Base-by-base conservation (phyloP, 1,139 yeast species). In the Zygoascus hellenicus region DNA sequence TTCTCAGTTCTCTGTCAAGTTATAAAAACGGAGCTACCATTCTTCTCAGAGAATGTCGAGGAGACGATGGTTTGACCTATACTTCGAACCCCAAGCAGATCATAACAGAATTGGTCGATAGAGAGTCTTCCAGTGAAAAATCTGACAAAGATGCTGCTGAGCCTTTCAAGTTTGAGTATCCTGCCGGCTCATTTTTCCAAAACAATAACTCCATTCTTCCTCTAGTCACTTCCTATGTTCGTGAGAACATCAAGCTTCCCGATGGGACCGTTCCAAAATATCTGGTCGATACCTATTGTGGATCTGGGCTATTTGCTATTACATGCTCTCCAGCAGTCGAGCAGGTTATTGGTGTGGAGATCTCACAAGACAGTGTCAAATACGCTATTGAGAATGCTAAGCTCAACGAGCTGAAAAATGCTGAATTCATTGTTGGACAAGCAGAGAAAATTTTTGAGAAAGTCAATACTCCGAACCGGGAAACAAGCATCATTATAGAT, bases 251-350 rank as follows among this genome's bases (percentile, higher is more conserved):
- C 45, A 68, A 68, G 39, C 72, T 80, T 37, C 70, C 77, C 2
- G 59, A 58, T 50, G 58, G 61, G 11, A 63, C 64, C 28, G 69
- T 69, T 5, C 77, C 78, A 11, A 74, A 66, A 54, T 89, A 82
- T 63, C 71, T 92, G 47, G 96, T 92, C 26, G 98, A 92, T 65
- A 96, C 98, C 0, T 92, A 92, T 68, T 92, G 98, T 72, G 98
- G 98, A 2, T 87, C 96, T 2, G 98, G 98, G 0, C 70, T 92
- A 44, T 92, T 92, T 65, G 85, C 95, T 50, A 83, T 92, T 48
- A 81, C 96, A 6, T 84, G 96, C 59, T 82, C 95, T 19, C 68
- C 76, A 17, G 82, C 85, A 38, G 95, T 89, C 11, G 82, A 84
- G 40, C 76, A 77, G 55, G 96, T 89, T 2, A 78, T 88, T 54